Evolutionary conservation across 1,139 yeast species (phyloP).

Genomic region (Suhomyces choctaworum): DNA sequence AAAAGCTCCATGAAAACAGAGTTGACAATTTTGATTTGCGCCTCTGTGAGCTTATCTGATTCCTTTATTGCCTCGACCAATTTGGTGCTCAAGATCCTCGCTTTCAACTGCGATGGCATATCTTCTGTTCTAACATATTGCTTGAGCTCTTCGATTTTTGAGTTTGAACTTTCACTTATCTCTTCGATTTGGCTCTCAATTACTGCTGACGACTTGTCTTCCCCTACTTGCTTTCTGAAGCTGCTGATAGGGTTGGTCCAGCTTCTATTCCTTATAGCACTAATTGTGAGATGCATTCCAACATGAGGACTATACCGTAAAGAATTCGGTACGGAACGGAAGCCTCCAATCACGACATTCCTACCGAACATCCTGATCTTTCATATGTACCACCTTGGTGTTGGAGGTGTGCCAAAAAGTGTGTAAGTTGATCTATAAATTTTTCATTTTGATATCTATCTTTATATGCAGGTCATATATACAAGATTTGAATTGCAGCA

Average conservation of each 20-base stretch:
- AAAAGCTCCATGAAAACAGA: slow-evolving; percentile 23
- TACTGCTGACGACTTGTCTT: background rate
- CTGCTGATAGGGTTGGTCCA: slow-evolving; percentile 26
- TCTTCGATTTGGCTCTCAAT: slow-evolving; percentile 1
- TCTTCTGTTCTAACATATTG: slow-evolving; percentile 32
- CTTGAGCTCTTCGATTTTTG: slow-evolving; percentile 17
- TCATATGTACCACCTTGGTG: background rate
- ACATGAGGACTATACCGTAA: too few species aligned
- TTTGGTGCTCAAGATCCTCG: slow-evolving; percentile 24
- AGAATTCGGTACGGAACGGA: slow-evolving; percentile 3
- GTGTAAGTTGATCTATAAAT: too few species aligned
- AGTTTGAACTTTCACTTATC: background rate
- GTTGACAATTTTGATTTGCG: slow-evolving; percentile 22
- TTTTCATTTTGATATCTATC: too few species aligned
- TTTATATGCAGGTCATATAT: slow-evolving; percentile 6
- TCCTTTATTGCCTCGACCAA: slow-evolving; percentile 20
- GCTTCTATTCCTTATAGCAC: slow-evolving; percentile 3
- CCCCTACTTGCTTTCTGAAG: too few species aligned
- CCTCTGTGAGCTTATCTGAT: slow-evolving; percentile 9
- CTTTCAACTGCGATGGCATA: slow-evolving; percentile 23
- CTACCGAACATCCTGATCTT: slow-evolving; percentile 1
- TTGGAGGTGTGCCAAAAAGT: too few species aligned
- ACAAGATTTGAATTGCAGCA: slow-evolving; percentile 1
- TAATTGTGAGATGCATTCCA: background rate
- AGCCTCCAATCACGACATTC: slow-evolving; percentile 1